Percentiles rank a stretch among this genome's conserved stretches.
Evolutionary conservation across 2,329 filamentous ascomycete species (phyloP).

Genomic region (Phaeomoniella chlamydospora): DNA sequence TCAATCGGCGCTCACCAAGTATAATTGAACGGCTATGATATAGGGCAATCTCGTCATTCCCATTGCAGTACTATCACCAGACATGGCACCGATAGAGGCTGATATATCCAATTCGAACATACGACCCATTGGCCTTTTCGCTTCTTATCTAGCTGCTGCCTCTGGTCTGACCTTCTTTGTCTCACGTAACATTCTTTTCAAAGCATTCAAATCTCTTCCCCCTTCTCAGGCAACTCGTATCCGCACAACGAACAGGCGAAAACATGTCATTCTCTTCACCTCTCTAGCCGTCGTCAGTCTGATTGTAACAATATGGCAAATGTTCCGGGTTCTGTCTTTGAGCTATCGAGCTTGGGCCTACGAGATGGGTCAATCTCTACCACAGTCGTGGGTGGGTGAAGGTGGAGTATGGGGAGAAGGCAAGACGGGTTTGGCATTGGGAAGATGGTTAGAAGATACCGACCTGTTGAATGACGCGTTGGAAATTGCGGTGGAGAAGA

Average conservation of each 20-base stretch:
- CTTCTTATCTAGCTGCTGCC: background rate
- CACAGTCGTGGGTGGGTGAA: background rate
- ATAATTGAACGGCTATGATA: too few relatives aligned
- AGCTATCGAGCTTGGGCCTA: slow-evolving; percentile 1
- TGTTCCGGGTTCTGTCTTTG: background rate
- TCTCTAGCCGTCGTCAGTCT: slow-evolving; percentile 1
- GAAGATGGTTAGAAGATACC: slow-evolving; percentile 1
- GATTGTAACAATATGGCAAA: background rate
- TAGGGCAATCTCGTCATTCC: too few relatives aligned
- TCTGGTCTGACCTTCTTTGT: slow-evolving; percentile 1
- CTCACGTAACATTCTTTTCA: background rate
- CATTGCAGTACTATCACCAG: background rate
- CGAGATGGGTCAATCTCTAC: background rate
- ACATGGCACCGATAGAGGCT: slow-evolving; percentile 3
- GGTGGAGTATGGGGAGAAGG: background rate
- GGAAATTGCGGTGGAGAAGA: slow-evolving; percentile 1
- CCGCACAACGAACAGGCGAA: background rate
- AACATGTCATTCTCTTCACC: slow-evolving; percentile 1
- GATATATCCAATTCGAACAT: slow-evolving; percentile 3
- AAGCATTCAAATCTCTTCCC: slow-evolving; percentile 1
- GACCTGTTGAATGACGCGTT: background rate
- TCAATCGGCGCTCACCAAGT: too few relatives aligned
- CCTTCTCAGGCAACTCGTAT: slow-evolving; percentile 1
- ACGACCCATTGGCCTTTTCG: slow-evolving; percentile 1
- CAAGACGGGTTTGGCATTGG: background rate